Base-by-base conservation (phyloP, 371 early-diverging fungal genomes). In the Mortierella sp. region DNA sequence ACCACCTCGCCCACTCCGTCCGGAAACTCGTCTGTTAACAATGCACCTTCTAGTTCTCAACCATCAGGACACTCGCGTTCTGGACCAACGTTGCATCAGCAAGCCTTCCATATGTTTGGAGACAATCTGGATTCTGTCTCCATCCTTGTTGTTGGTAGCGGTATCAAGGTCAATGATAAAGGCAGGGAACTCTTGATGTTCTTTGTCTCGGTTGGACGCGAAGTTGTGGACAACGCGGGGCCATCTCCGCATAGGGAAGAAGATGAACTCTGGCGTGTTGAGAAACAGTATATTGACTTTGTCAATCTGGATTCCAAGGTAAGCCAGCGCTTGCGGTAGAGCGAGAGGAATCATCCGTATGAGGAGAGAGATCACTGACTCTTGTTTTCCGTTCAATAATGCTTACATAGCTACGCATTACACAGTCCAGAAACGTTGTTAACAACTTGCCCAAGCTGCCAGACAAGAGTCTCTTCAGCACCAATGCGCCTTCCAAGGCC, bases 251-350 rank as follows among this genome's bases (percentile, higher is more conserved):
- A 71, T 26, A 64, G 55, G 61, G 78, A 82, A 62, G 67, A 65
- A 28, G 60, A 74, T 13, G 83, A 94, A 57, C 68, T 91, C 43
- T 95, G 95, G 95, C 84, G 88, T 23, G 82, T 95, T 26, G 91
- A 92, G 71, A 96, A 96, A 78, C 81, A 84, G 31, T 93, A 94
- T 67, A 80, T 87, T 6, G 96, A 96, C 74, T 89, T 96, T 74
- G 65, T 90, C 41, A 67, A 80, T 21, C 78, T 96, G 27, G 93
- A 95, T 71, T 67, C 81, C 31, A 86, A 87, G 82, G 92, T 94
- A 10, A 34, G 34, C 10, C 7, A 34, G 34, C 34, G 10, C 34
- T 34, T 34, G 4, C 10, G 7, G 4, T 34, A 7, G 34, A 34
- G 4, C 34, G 10, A 10, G 34, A 10, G 34, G 34, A n/a, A n/a